A percentile compares a stretch with the other conserved stretches of the same genome.
Evolutionary conservation across 257 asterid species (phyloP).

Genomic region (Datura wrightii): DNA sequence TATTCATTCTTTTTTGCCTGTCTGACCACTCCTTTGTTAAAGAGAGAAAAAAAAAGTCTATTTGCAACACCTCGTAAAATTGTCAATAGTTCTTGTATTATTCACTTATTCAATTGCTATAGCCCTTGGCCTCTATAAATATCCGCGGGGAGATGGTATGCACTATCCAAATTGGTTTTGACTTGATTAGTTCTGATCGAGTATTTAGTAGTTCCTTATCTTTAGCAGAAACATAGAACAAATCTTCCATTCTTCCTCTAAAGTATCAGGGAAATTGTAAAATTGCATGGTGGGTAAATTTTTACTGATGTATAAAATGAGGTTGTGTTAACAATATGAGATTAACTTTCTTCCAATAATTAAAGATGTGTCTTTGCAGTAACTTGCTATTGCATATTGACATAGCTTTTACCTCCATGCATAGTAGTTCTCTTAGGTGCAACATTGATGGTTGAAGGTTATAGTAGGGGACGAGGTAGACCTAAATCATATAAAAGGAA

Average conservation of each 20-base stretch:
- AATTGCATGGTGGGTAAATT: neutral
- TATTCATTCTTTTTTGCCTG: neutral
- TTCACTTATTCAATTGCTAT: neutral
- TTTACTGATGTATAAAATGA: neutral
- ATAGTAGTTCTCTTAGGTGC: neutral
- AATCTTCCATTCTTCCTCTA: neutral
- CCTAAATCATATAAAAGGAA: neutral
- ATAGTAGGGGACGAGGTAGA: neutral
- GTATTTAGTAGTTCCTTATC: neutral
- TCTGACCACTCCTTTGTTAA: constrained; percentile 1
- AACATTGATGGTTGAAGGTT: neutral
- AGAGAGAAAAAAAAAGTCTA: neutral
- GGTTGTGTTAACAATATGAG: neutral
- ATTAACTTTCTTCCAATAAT: neutral
- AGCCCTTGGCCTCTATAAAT: neutral
- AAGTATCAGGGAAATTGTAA: neutral
- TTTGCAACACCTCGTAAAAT: neutral
- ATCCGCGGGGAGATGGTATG: neutral
- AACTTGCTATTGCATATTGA: neutral
- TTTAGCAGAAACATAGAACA: neutral
- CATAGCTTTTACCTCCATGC: neutral
- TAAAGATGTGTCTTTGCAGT: neutral
- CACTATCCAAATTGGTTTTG: neutral
- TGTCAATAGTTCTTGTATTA: neutral
- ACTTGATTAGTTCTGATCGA: neutral